A percentile compares a stretch with the other conserved stretches of the same genome.
These are phyloP conservation scores for Sugiyamaella japonica DNA, from an alignment of 1,139 yeast genomes.

Conservation along the genomic window DNA sequence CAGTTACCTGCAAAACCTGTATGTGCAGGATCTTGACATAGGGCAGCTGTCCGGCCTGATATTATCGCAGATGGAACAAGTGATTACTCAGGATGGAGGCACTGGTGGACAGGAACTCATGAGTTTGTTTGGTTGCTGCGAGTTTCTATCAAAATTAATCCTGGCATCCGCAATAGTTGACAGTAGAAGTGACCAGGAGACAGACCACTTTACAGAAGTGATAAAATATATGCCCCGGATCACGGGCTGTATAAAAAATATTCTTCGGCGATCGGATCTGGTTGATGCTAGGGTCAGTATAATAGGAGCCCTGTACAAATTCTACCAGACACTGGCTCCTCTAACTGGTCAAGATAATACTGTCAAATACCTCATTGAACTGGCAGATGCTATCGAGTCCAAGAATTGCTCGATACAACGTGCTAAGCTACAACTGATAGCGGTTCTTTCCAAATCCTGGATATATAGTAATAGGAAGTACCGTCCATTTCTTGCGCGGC, in stretches of 20 bases:
- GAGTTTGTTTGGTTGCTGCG: conserved; percentile 3
- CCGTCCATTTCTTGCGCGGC: conserved; percentile 50
- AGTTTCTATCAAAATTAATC: conserved; percentile 32
- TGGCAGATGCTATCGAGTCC: conserved; percentile 33
- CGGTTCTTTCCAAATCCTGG: conserved; percentile 55
- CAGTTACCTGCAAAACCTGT: conserved; percentile 3
- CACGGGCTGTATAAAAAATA: conserved; percentile 30
- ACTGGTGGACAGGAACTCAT: conserved; percentile 5
- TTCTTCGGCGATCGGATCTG: conserved; percentile 27
- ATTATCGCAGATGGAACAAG: conserved; percentile 10
- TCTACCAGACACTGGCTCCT: conserved; percentile 29
- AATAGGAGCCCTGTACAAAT: conserved; percentile 28
- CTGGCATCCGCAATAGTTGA: conserved; percentile 36
- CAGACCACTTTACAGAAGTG: conserved; percentile 26
- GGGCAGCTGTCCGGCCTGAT: conserved; percentile 2
- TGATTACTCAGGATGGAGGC: not conserved
- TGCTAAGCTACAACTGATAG: conserved; percentile 58
- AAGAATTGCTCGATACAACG: conserved; percentile 50
- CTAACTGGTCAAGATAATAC: conserved; percentile 34
- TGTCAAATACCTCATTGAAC: conserved; percentile 34
- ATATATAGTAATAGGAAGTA: conserved; percentile 45
- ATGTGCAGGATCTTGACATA: conserved; percentile 3
- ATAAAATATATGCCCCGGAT: conserved; percentile 29
- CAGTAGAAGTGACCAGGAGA: conserved; percentile 32
- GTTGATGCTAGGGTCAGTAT: conserved; percentile 31